phyloP scores from a whole-genome alignment of 2,329 filamentous ascomycete genomes.

The Alternaria rosae region DNA sequence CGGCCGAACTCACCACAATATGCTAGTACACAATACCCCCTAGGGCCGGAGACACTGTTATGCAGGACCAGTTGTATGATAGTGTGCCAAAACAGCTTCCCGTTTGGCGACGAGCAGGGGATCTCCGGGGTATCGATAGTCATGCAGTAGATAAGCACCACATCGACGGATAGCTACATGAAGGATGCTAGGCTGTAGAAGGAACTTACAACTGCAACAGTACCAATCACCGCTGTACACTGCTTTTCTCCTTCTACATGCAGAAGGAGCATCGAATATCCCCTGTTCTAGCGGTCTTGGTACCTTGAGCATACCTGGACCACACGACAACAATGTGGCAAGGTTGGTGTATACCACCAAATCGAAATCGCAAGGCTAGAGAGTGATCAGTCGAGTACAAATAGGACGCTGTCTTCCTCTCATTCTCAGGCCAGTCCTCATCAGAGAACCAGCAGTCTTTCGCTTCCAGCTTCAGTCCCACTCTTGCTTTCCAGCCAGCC shows the following conservation, averaged over 20 bases:
- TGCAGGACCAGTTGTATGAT: background rate
- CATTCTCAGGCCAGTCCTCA: background rate
- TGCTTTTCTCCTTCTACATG: background rate
- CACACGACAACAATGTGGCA: background rate
- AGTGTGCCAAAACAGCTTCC: background rate
- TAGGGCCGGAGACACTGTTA: constrained; percentile 1
- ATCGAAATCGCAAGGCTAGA: background rate
- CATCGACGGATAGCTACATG: background rate
- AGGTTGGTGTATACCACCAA: background rate
- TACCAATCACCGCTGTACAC: background rate
- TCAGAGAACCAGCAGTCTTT: background rate
- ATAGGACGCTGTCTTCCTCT: background rate
- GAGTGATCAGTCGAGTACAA: background rate
- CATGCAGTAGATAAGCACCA: background rate
- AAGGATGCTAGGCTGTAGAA: background rate
- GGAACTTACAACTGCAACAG: background rate
- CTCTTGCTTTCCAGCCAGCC: background rate
- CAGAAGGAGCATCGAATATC: background rate
- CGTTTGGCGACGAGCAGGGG: background rate
- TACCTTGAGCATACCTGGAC: background rate
- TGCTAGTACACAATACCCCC: background rate
- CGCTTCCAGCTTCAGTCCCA: background rate
- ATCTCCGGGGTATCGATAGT: background rate
- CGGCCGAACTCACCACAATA: background rate
- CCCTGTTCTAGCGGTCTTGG: background rate